These are phyloP conservation scores for Solanum paucissectum DNA, from an alignment of 257 asterid species.

Conservation along the genomic window DNA sequence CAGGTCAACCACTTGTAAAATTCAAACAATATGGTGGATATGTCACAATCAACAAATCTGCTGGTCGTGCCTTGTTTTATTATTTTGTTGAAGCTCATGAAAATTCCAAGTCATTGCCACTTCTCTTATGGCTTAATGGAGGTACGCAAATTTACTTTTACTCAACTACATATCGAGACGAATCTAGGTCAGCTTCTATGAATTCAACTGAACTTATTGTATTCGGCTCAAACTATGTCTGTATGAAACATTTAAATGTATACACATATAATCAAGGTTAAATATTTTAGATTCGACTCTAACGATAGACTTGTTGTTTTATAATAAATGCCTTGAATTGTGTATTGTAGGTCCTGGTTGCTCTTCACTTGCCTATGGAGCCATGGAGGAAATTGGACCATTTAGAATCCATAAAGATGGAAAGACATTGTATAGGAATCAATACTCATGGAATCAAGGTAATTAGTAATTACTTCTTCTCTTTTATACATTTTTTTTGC, in stretches of 20 bases:
- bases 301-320: too few relatives aligned
- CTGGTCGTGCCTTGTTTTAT: conserved; percentile 40
- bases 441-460: conserved; percentile 21
- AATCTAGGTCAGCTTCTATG: background rate
- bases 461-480: too few relatives aligned
- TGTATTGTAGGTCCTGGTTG: conserved; percentile 18
- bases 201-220: background rate
- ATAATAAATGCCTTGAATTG: too few relatives aligned
- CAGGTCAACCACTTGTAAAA: conserved; percentile 44
- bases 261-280: background rate
- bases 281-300: background rate
- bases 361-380: conserved; percentile 22
- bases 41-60: conserved; percentile 25
- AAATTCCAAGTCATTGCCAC: conserved; percentile 23
- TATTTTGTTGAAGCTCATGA: conserved; percentile 31
- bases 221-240: background rate
- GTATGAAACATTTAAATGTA: background rate
- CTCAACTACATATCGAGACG: background rate
- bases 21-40: conserved; percentile 47
- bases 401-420: conserved; percentile 20
- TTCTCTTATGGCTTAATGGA: conserved; percentile 49
- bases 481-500: background rate
- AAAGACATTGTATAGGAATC: conserved; percentile 8
- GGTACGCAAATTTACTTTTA: conserved; percentile 14
- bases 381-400: conserved; percentile 21